Base-by-base conservation (phyloP, 257 asterid genomes). In the Solanum rostratum region DNA sequence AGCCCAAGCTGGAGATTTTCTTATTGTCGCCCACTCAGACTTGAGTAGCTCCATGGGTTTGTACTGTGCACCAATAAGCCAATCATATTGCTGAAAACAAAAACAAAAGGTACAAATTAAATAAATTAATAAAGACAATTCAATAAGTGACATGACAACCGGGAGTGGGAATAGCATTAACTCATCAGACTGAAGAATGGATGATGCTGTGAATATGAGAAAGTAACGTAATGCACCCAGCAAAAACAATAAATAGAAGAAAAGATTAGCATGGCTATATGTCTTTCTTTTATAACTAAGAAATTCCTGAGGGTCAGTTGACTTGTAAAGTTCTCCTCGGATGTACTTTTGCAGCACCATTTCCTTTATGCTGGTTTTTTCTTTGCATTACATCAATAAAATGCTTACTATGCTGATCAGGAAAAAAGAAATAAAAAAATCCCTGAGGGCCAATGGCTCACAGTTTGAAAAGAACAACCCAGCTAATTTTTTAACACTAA, bases 31-130 rank as follows among this genome's bases (percentile, higher is more conserved):
- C 99, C 99, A 97, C 87, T 97, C 99, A 84, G 98, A 91, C 88
- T 95, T 97, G 62, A 92, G 84, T 90, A 97, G 74, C 92, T 97
- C 99, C 94, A 91, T 89, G 82, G 99, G 90, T 88, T 97, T 97
- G 94, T 97, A 97, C 89, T 94, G 98, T 65, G 98, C 73, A 88
- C 93, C 98, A 89, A 97, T 92, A 88, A 97, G 98, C 98, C 97
- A 95, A 86, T 95, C 99, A 87, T 91, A 95, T 94, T 95, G 99
- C 99, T 97, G 94, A 62, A 71, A 88, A 74, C 54, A 87, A 87
- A 82, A 86, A 78, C 83, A n/a, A 52, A 76, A 45, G 52, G 60
- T 57, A 85, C 79, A 69, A 71, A 45, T 53, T 70, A 3, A 20
- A 70, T 70, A 8, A 29, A 63, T 83, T 79, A 83, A 50, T 87